These are phyloP conservation scores for Salicornia ramosissima DNA, from an alignment of 148 eudicot genomes.

Conservation along the genomic window DNA sequence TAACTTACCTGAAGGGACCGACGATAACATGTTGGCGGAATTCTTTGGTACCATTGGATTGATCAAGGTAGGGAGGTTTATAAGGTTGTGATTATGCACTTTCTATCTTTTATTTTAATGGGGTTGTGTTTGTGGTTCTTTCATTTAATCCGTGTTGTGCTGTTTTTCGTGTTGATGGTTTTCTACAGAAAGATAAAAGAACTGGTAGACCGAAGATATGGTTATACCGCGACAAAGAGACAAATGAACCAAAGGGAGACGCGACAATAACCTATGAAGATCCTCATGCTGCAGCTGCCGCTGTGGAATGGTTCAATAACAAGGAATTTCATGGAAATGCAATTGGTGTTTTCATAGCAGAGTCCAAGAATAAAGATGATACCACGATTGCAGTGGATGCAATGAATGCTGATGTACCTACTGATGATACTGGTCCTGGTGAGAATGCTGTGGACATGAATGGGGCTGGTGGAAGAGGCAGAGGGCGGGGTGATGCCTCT, in stretches of 20 bases:
- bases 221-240: constrained; percentile 80
- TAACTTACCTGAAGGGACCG: constrained; percentile 84
- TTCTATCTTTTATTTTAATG: neutral
- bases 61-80: constrained; percentile 61
- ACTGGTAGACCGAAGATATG: constrained; percentile 91
- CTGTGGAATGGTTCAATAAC: constrained; percentile 95
- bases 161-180: neutral
- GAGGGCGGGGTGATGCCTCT: constrained; percentile 73
- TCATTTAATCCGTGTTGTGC: neutral
- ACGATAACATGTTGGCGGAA: constrained; percentile 86
- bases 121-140: neutral
- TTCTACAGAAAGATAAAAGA: constrained; percentile 76
- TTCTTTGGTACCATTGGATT: constrained; percentile 89
- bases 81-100: neutral
- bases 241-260: constrained; percentile 96
- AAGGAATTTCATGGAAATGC: constrained; percentile 82
- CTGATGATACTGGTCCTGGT: constrained; percentile 35
- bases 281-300: constrained; percentile 95
- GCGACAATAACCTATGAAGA: constrained; percentile 96
- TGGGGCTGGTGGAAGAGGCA: constrained; percentile 62
- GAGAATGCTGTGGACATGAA: constrained; percentile 45
- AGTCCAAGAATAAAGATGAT: constrained; percentile 85
- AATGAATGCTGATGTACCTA: constrained; percentile 36
- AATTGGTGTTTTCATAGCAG: constrained; percentile 80
- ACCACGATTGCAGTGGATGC: constrained; percentile 41